These are phyloP conservation scores for Metschnikowia santaceciliae DNA, from an alignment of 805 yeast genomes.

Conservation along the genomic window DNA sequence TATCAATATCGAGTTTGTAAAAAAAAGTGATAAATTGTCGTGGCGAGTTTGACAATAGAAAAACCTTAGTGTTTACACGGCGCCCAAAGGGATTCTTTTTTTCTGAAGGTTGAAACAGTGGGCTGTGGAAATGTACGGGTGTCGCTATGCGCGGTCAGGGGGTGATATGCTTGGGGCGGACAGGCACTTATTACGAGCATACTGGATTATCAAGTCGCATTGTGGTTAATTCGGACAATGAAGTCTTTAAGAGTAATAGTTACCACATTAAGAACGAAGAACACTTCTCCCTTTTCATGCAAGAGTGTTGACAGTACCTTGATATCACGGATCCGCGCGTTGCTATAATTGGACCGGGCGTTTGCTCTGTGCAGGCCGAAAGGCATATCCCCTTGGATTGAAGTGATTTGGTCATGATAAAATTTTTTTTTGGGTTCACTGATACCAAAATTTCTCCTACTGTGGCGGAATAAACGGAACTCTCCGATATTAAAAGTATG, in stretches of 20 bases:
- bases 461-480: neutral
- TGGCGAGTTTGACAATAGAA: neutral
- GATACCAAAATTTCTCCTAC: too few relatives aligned
- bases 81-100: constrained; percentile 7
- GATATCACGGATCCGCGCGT: neutral
- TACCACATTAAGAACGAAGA: neutral
- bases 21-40: constrained; percentile 2
- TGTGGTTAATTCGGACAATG: neutral
- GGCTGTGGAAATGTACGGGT: constrained; percentile 19
- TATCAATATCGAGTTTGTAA: neutral
- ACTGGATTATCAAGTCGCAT: neutral
- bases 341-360: constrained; percentile 1
- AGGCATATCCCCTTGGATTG: neutral
- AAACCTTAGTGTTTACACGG: constrained; percentile 8
- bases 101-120: constrained; percentile 12
- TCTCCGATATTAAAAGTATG: neutral
- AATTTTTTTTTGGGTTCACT: neutral
- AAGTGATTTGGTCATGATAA: neutral
- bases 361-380: neutral
- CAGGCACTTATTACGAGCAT: neutral
- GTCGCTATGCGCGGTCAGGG: constrained; percentile 11
- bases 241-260: neutral
- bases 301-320: neutral
- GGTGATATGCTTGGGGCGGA: constrained; percentile 6
- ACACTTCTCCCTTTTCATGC: neutral